A percentile compares a stretch with the other conserved stretches of the same genome.
Evolutionary conservation across 2,329 filamentous ascomycete genomes (phyloP).

Genomic region (Verruconis gallopava): DNA sequence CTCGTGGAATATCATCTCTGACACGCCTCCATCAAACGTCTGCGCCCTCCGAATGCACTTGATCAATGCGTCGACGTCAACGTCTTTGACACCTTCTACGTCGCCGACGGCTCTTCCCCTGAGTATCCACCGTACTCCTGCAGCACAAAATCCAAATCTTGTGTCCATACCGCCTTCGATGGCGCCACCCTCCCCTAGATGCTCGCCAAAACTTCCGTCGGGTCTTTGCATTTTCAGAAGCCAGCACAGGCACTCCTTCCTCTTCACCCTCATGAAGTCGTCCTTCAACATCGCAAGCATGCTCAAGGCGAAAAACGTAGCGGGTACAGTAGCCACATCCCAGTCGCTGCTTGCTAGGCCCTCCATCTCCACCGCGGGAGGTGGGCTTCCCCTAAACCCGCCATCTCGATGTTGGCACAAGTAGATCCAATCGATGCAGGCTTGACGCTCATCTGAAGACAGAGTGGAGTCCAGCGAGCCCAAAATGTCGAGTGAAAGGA

Average conservation of each 20-base stretch:
- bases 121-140: conserved; percentile 70
- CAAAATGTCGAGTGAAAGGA: conserved; percentile 75
- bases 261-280: conserved; percentile 49
- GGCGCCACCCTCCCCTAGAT: conserved; percentile 45
- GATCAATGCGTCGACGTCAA: conserved; percentile 59
- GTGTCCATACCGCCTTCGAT: conserved; percentile 75
- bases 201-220: conserved; percentile 88
- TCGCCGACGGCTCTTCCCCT: conserved; percentile 46
- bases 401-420: conserved; percentile 72
- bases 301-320: conserved; percentile 78
- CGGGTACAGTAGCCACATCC: conserved; percentile 73
- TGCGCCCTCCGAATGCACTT: conserved; percentile 54
- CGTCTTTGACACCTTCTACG: conserved; percentile 50
- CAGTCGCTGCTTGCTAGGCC: conserved; percentile 41
- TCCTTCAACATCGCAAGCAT: conserved; percentile 55
- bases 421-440: conserved; percentile 66
- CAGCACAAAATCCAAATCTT: conserved; percentile 76
- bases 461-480: conserved; percentile 45
- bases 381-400: conserved; percentile 80
- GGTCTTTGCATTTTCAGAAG: conserved; percentile 59
- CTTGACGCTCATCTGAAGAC: conserved; percentile 38
- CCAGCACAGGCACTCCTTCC: conserved; percentile 59
- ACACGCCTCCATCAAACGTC: conserved; percentile 77
- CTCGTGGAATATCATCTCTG: conserved; percentile 66
- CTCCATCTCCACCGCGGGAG: conserved; percentile 41